phyloP scores from a whole-genome alignment of 305 asterid species.

The Caryopteris hybrid region DNA sequence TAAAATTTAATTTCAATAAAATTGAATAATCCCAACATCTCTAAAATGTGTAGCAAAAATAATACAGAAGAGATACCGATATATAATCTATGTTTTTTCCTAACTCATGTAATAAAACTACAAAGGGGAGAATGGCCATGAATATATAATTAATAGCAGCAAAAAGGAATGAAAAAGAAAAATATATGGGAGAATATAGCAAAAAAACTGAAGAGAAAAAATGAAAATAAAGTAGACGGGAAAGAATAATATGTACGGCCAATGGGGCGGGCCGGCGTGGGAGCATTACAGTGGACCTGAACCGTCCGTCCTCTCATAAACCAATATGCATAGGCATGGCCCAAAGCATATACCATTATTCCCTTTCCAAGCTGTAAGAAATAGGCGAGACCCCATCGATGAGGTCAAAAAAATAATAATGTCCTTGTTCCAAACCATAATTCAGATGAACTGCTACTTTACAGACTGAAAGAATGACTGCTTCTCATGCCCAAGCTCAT shows the following conservation, averaged over 20 bases:
- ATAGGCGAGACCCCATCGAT: conserved; percentile 28
- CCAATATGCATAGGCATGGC: conserved; percentile 16
- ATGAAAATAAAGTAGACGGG: conserved; percentile 20
- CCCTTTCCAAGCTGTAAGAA: conserved; percentile 35
- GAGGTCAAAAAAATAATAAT: conserved; percentile 41
- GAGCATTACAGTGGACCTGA: conserved; percentile 29
- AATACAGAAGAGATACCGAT: conserved; percentile 32
- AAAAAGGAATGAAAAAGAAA: neutral
- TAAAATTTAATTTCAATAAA: conserved; percentile 16
- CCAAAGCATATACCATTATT: conserved; percentile 23
- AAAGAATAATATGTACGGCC: conserved; percentile 40
- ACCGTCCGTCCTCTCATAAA: conserved; percentile 23
- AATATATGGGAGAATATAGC: conserved; percentile 16
- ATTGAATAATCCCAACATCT: conserved; percentile 30
- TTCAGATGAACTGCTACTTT: conserved; percentile 40
- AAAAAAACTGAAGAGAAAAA: conserved; percentile 26
- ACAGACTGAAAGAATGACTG: conserved; percentile 46
- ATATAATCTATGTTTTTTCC: conserved; percentile 30
- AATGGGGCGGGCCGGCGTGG: conserved; percentile 25
- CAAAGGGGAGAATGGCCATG: conserved; percentile 24
- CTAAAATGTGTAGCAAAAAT: conserved; percentile 35
- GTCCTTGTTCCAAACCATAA: conserved; percentile 36
- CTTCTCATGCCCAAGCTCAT: conserved; percentile 32
- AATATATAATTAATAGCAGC: conserved; percentile 20
- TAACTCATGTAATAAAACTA: conserved; percentile 26